phyloP scores from a whole-genome alignment of 257 asterid genomes.

The Jacaranda mimosifolia region DNA sequence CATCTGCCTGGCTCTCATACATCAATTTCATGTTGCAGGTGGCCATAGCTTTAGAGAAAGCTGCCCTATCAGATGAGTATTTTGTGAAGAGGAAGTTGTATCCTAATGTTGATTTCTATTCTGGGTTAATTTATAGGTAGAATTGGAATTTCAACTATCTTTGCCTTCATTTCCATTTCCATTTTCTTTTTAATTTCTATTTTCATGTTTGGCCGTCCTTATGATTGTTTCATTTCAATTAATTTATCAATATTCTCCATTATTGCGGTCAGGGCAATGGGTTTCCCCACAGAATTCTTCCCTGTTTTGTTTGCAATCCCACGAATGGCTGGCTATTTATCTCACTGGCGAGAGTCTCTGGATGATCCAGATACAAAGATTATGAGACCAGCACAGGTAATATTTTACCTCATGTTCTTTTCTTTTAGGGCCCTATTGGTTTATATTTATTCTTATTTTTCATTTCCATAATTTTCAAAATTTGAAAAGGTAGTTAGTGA shows the following conservation, averaged over 20 bases:
- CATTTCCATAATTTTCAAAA: too few species aligned
- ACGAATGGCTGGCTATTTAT: constrained; percentile 97
- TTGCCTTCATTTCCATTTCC: not conserved
- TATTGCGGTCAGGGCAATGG: constrained; percentile 79
- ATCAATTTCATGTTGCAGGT: constrained; percentile 61
- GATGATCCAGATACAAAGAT: constrained; percentile 98
- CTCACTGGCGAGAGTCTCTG: constrained; percentile 98
- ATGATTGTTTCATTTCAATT: constrained; percentile 4
- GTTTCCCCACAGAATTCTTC: constrained; percentile 97
- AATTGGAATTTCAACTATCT: not conserved
- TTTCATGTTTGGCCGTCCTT: not conserved
- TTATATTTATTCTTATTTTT: too few species aligned
- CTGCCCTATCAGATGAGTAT: constrained; percentile 92
- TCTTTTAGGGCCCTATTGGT: too few species aligned
- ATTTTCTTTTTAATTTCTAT: not conserved
- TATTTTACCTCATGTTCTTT: constrained; percentile 1
- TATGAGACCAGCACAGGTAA: constrained; percentile 98
- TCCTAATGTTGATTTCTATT: constrained; percentile 98
- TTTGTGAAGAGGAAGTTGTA: constrained; percentile 95
- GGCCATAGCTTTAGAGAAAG: constrained; percentile 96
- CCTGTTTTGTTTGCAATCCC: constrained; percentile 96
- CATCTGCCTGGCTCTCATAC: constrained; percentile 22
- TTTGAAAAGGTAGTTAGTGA: too few species aligned
- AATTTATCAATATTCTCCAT: constrained; percentile 20
- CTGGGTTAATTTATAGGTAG: constrained; percentile 95